A percentile compares a stretch with the other conserved stretches of the same genome.
These are phyloP conservation scores for Salmacisia buchloeana DNA, from an alignment of 1,284 basidiomycete genomes.

Conservation along the genomic window DNA sequence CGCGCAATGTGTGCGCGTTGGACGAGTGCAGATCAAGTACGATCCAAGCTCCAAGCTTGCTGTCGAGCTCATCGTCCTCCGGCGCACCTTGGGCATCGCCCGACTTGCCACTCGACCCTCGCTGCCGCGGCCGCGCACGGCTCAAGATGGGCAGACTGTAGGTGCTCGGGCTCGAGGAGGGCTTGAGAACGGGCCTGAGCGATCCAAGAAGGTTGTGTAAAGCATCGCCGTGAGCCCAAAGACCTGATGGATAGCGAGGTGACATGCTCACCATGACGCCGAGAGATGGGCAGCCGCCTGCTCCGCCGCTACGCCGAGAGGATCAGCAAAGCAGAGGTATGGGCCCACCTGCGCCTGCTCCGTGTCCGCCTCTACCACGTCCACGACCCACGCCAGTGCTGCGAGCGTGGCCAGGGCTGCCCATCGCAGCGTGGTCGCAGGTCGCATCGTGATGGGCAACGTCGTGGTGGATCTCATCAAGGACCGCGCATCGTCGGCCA, in stretches of 20 bases:
- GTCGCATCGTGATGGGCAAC: too few relatives aligned
- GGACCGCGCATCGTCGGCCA: too few relatives aligned
- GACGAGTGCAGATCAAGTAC: slow-evolving; percentile 1
- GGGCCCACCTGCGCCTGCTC: slow-evolving; percentile 1
- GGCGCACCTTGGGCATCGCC: too few relatives aligned
- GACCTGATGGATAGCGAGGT: not conserved
- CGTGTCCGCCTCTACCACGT: not conserved
- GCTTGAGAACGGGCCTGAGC: slow-evolving; percentile 5
- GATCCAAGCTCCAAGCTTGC: slow-evolving; percentile 3
- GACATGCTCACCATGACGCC: not conserved
- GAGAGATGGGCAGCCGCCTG: not conserved
- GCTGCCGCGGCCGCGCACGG: not conserved
- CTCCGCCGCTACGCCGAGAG: not conserved
- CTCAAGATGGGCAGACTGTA: slow-evolving; percentile 2
- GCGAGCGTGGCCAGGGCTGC: too few relatives aligned
- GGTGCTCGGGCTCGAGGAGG: not conserved
- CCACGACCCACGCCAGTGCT: too few relatives aligned
- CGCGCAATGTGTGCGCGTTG: slow-evolving; percentile 4
- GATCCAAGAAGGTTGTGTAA: not conserved
- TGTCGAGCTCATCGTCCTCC: too few relatives aligned
- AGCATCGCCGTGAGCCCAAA: not conserved
- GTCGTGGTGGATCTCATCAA: too few relatives aligned
- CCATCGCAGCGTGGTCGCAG: too few relatives aligned
- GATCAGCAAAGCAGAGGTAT: not conserved
- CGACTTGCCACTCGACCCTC: not conserved